A percentile compares a stretch with the other conserved stretches of the same genome.
Conservation (phyloP, 2,329 filamentous ascomycete species). For the Pseudocercospora pini-densiflorae region DNA sequence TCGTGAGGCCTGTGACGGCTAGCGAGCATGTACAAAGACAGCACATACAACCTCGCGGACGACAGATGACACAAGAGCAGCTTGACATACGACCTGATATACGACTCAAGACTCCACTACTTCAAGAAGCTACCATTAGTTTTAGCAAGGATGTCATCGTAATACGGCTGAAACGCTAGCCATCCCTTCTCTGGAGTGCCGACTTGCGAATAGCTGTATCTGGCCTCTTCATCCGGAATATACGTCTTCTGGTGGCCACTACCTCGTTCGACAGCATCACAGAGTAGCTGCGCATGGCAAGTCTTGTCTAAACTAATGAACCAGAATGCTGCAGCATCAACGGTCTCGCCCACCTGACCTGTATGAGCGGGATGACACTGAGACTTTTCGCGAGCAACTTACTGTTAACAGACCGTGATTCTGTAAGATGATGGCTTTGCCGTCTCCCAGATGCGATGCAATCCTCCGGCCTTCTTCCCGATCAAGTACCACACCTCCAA, state of each 20-base stretch:
- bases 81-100: background rate
- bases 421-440: slow-evolving; percentile 47
- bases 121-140: slow-evolving; percentile 56
- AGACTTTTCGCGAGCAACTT: slow-evolving; percentile 16
- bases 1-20: background rate
- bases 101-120: slow-evolving; percentile 21
- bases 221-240: slow-evolving; percentile 48
- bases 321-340: slow-evolving; percentile 54
- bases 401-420: slow-evolving; percentile 54
- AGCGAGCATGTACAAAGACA: background rate
- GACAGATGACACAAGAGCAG: background rate
- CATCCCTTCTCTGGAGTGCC: slow-evolving; percentile 57
- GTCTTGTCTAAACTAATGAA: slow-evolving; percentile 52
- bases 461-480: slow-evolving; percentile 50
- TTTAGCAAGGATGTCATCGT: slow-evolving; percentile 58
- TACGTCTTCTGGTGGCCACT: slow-evolving; percentile 47
- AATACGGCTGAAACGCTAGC: slow-evolving; percentile 56
- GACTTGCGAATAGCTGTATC: slow-evolving; percentile 46
- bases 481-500: slow-evolving; percentile 52
- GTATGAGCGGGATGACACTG: slow-evolving; percentile 2
- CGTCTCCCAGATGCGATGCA: slow-evolving; percentile 44
- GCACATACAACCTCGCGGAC: too few species aligned
- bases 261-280: slow-evolving; percentile 47
- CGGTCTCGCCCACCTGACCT: slow-evolving; percentile 37
- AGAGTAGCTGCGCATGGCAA: slow-evolving; percentile 51